Evolutionary conservation across 805 yeast genomes (phyloP), one percentile per base, ranked within the genome.

Genomic region (Candida nitratophila): DNA sequence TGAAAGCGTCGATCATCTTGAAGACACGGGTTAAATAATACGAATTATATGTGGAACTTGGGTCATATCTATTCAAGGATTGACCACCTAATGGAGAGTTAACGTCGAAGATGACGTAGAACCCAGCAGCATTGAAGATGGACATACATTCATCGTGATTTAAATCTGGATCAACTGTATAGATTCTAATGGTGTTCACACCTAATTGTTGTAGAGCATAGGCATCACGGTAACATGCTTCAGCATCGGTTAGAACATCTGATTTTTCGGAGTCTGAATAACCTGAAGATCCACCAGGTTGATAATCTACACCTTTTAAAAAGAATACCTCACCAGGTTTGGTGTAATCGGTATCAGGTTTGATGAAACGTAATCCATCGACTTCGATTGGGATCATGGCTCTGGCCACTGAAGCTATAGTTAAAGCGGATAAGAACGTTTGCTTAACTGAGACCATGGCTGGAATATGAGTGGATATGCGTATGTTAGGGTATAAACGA

Each of bases 91-190:
- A 69, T 37, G 96, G 95, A 45, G 85, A 76, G 67, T 86, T 87
- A 40, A 88, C 93, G 60, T 90, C 98, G 43, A 89, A 65, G 42
- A 90, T 65, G 22, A 89, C 85, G 59, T 90, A 91, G 52, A 90
- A 88, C 27, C 98, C 97, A 3, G 95, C 96, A 48, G 85, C 83
- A 55, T 86, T 87, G 60, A 88, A 79, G 50, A 79, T 74, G n/a
- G 88, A 72, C 93, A 90, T 86, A 70, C 97, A 90, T 61, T 84
- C 85, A 59, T 87, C 95, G 59, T 89, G 97, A 66, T 87, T 76
- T 39, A 85, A 67, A 50, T 86, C 87, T 47, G 96, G 96, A 59
- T 86, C 86, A 47, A 84, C 65, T 3, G 89, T 77, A 65, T 90
- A 87, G 19, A 89, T 83, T 62, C 96, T 77, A 48, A 90, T 72